Conservation (phyloP, 495 filamentous ascomycete genomes). For the Annulohypoxylon nitens region DNA sequence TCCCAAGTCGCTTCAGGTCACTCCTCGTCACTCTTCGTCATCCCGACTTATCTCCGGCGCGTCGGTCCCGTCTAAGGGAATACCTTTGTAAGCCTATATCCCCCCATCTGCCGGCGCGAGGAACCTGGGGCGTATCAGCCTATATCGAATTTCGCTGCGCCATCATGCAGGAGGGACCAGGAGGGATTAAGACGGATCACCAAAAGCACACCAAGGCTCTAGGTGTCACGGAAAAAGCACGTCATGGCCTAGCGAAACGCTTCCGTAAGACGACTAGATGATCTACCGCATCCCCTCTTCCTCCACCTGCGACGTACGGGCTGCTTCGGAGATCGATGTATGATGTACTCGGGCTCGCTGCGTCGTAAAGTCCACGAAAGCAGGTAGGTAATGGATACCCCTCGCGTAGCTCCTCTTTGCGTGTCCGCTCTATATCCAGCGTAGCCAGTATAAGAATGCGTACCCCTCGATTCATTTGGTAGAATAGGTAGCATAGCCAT, state of each 20-base stretch:
- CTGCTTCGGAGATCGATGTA: conserved; percentile 24
- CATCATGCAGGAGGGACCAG: conserved; percentile 18
- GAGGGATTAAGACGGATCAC: background rate
- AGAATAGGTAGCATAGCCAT: background rate
- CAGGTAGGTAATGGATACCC: background rate
- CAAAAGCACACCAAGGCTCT: background rate
- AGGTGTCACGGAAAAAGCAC: conserved; percentile 27
- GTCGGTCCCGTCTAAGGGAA: background rate
- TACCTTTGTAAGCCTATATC: background rate
- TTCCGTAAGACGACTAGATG: conserved; percentile 24
- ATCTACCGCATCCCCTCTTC: conserved; percentile 42
- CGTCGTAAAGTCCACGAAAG: background rate
- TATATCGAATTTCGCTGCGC: conserved; percentile 35
- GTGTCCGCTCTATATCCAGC: background rate
- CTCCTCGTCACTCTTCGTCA: conserved; percentile 11
- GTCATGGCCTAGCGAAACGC: conserved; percentile 30
- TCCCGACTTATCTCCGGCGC: conserved; percentile 38
- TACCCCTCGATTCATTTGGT: conserved; percentile 11
- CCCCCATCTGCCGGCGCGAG: conserved; percentile 35
- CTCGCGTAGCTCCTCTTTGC: background rate
- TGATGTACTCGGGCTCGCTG: background rate
- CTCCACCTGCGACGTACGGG: conserved; percentile 24
- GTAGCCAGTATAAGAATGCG: conserved; percentile 7
- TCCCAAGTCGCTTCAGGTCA: background rate
- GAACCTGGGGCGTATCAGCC: conserved; percentile 16